Percentiles rank a stretch among this genome's conserved stretches.
Evolutionary conservation across 352 stramenopile species (phyloP).

Genomic region (Globisporangium mamillatum): DNA sequence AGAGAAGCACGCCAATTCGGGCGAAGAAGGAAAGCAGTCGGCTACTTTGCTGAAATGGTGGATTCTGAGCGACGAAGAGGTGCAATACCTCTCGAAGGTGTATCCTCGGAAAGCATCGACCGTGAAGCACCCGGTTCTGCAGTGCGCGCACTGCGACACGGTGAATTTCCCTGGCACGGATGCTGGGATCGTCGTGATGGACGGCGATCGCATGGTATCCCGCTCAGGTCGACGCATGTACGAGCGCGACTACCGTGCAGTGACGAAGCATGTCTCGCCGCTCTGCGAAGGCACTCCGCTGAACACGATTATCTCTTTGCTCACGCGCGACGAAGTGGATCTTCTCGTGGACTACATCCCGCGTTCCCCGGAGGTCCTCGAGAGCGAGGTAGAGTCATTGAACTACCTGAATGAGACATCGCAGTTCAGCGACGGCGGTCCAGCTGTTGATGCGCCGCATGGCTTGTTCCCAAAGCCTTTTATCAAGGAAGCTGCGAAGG

Average conservation of each 20-base stretch:
- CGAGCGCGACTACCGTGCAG: conserved; percentile 72
- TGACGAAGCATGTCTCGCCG: conserved; percentile 76
- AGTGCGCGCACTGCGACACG: conserved; percentile 72
- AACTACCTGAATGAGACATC: conserved; percentile 51
- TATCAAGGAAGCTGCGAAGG: background rate
- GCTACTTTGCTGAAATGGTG: conserved; percentile 51
- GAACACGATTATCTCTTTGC: conserved; percentile 38
- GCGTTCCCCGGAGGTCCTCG: conserved; percentile 58
- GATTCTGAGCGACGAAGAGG: conserved; percentile 73
- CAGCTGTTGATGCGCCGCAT: conserved; percentile 47
- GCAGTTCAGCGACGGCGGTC: conserved; percentile 22
- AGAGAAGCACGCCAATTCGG: background rate
- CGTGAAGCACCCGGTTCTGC: conserved; percentile 60
- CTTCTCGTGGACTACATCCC: conserved; percentile 38
- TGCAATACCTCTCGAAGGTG: conserved; percentile 59
- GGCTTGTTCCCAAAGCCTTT: conserved; percentile 56
- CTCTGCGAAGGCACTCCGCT: conserved; percentile 72
- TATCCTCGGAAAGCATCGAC: conserved; percentile 41
- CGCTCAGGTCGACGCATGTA: conserved; percentile 69
- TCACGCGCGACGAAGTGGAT: conserved; percentile 49
- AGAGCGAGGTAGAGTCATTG: conserved; percentile 61
- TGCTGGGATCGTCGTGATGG: conserved; percentile 66
- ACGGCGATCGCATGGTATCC: conserved; percentile 68
- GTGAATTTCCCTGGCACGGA: conserved; percentile 80
- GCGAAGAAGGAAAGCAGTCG: conserved; percentile 11